phyloP scores from a whole-genome alignment of 305 asterid genomes.

The Fraxinus velutina region DNA sequence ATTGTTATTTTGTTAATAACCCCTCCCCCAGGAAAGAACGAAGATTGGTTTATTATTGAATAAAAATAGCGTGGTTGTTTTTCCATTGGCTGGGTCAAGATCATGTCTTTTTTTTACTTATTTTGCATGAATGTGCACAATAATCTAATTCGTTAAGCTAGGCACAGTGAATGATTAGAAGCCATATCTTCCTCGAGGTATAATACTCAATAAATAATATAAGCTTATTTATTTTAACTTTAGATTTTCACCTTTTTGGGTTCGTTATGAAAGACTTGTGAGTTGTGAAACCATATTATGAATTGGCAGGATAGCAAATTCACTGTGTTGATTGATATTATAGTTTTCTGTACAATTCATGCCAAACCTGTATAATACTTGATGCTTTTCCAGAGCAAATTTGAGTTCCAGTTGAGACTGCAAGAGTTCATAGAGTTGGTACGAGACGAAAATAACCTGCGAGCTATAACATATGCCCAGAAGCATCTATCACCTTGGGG shows the following conservation, averaged over 20 bases:
- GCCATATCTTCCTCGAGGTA: conserved; percentile 5
- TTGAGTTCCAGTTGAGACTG: conserved; percentile 90
- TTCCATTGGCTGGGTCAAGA: not conserved
- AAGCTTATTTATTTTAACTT: conserved; percentile 5
- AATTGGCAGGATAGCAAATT: conserved; percentile 3
- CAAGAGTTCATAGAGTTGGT: conserved; percentile 95
- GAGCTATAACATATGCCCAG: conserved; percentile 80
- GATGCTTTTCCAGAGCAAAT: conserved; percentile 74
- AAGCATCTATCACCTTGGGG: conserved; percentile 96
- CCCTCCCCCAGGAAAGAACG: not conserved
- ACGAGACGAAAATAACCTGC: conserved; percentile 68
- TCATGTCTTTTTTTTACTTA: not conserved
- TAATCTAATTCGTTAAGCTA: not conserved
- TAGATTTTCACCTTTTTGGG: not conserved
- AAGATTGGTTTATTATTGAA: not conserved
- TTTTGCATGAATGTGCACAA: not conserved
- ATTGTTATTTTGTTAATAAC: not conserved
- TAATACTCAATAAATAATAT: not conserved
- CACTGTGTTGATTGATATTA: not conserved
- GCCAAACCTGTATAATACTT: not conserved
- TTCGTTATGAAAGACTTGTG: not conserved
- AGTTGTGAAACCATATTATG: conserved; percentile 7
- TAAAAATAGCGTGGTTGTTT: not conserved
- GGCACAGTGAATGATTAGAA: not conserved
- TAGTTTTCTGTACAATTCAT: not conserved